Conservation (phyloP, 2,329 filamentous ascomycete genomes). For the Claviceps quebecensis region DNA sequence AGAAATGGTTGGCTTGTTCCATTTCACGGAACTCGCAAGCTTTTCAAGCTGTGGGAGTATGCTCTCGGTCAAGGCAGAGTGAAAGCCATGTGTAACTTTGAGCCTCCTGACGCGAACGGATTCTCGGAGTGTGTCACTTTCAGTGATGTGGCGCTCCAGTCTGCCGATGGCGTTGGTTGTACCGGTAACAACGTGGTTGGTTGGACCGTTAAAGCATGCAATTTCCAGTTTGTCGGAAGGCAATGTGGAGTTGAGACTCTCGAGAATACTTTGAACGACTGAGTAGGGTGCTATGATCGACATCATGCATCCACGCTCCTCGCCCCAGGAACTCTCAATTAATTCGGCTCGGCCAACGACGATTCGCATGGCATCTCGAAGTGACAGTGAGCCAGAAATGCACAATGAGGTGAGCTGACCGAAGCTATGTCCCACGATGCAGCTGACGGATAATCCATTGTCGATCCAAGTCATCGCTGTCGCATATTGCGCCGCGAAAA, state of each 20-base stretch:
- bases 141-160: constrained; percentile 6
- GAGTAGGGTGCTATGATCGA: constrained; percentile 10
- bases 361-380: constrained; percentile 18
- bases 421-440: constrained; percentile 25
- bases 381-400: constrained; percentile 17
- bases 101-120: constrained; percentile 22
- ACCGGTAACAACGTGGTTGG: not conserved
- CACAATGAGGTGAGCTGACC: constrained; percentile 28
- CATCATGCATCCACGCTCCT: constrained; percentile 25
- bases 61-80: constrained; percentile 26
- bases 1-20: constrained; percentile 1
- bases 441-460: constrained; percentile 12
- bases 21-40: constrained; percentile 9
- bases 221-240: not conserved
- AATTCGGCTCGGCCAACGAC: constrained; percentile 16
- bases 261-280: not conserved
- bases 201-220: constrained; percentile 7
- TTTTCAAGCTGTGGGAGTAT: constrained; percentile 15
- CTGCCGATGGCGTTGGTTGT: constrained; percentile 15
- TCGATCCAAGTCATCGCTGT: constrained; percentile 23
- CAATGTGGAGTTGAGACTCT: not conserved
- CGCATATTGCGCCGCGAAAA: constrained; percentile 27
- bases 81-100: constrained; percentile 32
- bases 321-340: constrained; percentile 19
- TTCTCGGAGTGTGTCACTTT: not conserved